Base-by-base conservation (phyloP, 1,284 basidiomycete species). In the Athelia psychrophila region DNA sequence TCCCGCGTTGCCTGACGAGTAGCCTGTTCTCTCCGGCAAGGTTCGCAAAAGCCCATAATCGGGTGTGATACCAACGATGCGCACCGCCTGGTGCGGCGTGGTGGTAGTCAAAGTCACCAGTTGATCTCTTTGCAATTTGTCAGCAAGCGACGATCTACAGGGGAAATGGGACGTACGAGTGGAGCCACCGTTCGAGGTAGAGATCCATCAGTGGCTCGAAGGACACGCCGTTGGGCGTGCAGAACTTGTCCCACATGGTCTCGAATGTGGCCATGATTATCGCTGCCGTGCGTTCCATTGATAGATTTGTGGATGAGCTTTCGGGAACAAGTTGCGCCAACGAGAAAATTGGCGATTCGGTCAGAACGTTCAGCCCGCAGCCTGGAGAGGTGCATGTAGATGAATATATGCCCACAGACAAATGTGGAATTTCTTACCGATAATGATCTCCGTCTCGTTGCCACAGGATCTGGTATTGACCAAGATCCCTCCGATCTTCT, bases 11-110 rank as follows among this genome's bases (percentile, higher is more conserved):
- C 60, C 64, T 57, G 57, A 51, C 53, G 59, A 60, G 70, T 64
- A 75, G 25, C 67, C 75, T 44, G 65, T 67, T 24, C 72, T 65
- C 55, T 85, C 78, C 1, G 88, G 86, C 10, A 92, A 69, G 2
- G 95, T 96, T 49, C 93, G 84, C 52, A 99, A 70, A 32, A 97
- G 74, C 0, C 96, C 96, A 60, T 93, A 79, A 56, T 98, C 92
- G 3, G 82, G 75, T 0, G 95, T 95, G 63, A 99, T 93, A 3
- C 93, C 90, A 1, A 85, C 74, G 56, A 99, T 93, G 25, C 90
- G 83, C 20, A 94, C 91, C 9, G 68, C 70, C 40, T 78, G 79
- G 40, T 82, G 83, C 2, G 93, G 93, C 1, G 71, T 78, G 1
- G 81, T 82, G 0, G 91, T 90, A 0, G 90, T 90, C 49, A 98